Evolutionary conservation across 148 eudicot species (phyloP), one percentile per base, ranked within the genome.

Genomic region (Cornus controversa): DNA sequence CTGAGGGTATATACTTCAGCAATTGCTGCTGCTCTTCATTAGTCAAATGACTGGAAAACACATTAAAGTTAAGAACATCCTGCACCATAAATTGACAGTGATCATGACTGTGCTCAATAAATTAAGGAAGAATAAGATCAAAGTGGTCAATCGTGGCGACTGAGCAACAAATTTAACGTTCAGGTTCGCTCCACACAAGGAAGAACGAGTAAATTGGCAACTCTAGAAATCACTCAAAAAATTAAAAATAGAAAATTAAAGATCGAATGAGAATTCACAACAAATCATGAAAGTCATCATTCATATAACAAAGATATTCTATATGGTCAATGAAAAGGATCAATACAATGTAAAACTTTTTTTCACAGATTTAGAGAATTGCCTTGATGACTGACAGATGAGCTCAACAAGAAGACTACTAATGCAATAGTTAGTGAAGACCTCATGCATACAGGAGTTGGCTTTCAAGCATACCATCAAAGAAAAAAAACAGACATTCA

Each of bases 21-120:
- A 96, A 86, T 29, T 83, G 82, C 75, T 88, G 89, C 77, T 89
- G 96, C 85, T 96, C 98, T 64, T 86, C 93, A 72, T 71, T 77
- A 26, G 96, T 85, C 62, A 96, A 77, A 69, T 88, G 77, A 81
- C 86, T 85, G 45, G 73, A 36, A 81, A 91, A 93, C 40, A 79
- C 88, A 20, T 93, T 89, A 65, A 81, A 79, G 82, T 89, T 89
- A 26, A 88, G 76, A 74, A 96, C 75, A 75, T 96, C 98, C 98
- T 96, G 93, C 86, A 86, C 31, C 40, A 75, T 28, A 58, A 5
- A 62, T 27, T 9, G 57, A n/a, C 24, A 70, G 65, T 58, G 20
- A 34, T 66, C 69, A 75, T 42, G 63, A 66, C n/a, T 26, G 47
- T 29, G 27, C 77, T 64, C 20, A 13, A 74, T 4, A 62, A 29